phyloP scores from a whole-genome alignment of 345 rosid species.

The Gossypium longicalyx region DNA sequence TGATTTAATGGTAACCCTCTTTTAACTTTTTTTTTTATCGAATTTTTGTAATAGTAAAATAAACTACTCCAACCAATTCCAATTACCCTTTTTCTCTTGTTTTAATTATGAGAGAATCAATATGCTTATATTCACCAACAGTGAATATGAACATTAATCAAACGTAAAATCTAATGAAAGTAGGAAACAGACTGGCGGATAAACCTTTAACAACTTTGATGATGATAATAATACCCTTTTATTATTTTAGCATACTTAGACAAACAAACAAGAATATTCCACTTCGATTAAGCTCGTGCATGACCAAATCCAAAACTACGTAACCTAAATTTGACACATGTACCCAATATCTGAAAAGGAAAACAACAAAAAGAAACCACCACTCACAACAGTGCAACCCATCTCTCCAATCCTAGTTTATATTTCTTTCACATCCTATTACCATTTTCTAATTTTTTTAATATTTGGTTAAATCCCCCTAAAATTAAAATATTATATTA shows the following conservation, averaged over 20 bases:
- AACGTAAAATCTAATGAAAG: neutral
- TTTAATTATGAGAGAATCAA: too few relatives aligned
- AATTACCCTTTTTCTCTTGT: too few relatives aligned
- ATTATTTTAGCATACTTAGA: neutral
- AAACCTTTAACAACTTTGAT: neutral
- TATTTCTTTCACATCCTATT: neutral
- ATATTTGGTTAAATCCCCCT: too few relatives aligned
- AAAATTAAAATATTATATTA: too few relatives aligned
- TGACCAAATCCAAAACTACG: neutral
- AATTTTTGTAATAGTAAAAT: too few relatives aligned
- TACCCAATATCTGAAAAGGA: neutral
- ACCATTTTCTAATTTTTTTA: too few relatives aligned
- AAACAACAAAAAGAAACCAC: neutral
- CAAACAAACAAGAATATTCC: conserved; percentile 7
- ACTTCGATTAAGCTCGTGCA: neutral
- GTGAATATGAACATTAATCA: too few relatives aligned
- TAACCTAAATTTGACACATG: neutral
- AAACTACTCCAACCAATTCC: too few relatives aligned
- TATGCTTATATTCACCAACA: too few relatives aligned
- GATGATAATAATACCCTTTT: neutral
- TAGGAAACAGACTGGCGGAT: neutral
- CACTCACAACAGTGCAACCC: neutral
- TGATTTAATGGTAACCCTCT: too few relatives aligned
- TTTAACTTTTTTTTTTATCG: too few relatives aligned
- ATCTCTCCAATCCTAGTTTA: neutral